These are phyloP conservation scores for Simmondsia chinensis DNA, from an alignment of 148 eudicot species.

Conservation along the genomic window DNA sequence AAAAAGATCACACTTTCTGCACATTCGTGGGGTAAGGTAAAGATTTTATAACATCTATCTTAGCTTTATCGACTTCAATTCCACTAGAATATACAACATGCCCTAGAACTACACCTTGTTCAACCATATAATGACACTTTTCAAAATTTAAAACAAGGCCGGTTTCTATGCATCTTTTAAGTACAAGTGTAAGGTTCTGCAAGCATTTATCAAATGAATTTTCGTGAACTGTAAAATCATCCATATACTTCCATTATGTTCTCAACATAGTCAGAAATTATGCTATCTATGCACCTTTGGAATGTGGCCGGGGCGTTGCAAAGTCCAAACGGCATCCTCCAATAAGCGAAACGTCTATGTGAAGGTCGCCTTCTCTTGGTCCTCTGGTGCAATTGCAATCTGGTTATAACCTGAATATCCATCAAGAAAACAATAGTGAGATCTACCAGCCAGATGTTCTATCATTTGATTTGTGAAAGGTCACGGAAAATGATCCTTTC, in stretches of 20 bases:
- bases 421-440: too few relatives aligned
- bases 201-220: constrained; percentile 13
- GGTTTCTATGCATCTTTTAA: constrained; percentile 4
- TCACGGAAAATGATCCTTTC: constrained; percentile 11
- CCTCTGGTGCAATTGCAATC: too few relatives aligned
- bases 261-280: constrained; percentile 1
- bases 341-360: too few relatives aligned
- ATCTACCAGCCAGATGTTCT: not conserved
- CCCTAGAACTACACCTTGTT: constrained; percentile 5
- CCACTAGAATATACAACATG: constrained; percentile 1
- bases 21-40: constrained; percentile 2
- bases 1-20: not conserved
- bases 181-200: not conserved
- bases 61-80: constrained; percentile 12
- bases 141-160: constrained; percentile 5
- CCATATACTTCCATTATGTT: constrained; percentile 5
- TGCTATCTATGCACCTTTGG: not conserved
- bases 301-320: too few relatives aligned
- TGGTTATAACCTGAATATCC: too few relatives aligned
- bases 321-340: too few relatives aligned
- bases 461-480: not conserved
- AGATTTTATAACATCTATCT: constrained; percentile 5
- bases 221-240: too few relatives aligned
- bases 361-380: too few relatives aligned
- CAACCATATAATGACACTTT: constrained; percentile 15